phyloP scores from a whole-genome alignment of 2,329 filamentous ascomycete species.

The Capronia epimyces region DNA sequence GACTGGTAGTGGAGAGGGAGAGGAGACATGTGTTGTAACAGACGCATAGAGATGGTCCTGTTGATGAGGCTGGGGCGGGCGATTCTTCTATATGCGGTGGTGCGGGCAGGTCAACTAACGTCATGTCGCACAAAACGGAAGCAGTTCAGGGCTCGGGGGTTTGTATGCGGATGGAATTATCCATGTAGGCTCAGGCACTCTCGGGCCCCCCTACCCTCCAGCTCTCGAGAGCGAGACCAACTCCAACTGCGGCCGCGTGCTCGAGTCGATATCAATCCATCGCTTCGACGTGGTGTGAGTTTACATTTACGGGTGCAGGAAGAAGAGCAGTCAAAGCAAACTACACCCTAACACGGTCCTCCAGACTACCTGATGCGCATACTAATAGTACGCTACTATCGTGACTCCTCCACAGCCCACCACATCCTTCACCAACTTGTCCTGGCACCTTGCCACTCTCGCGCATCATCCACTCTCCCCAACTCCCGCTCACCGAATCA shows the following conservation, averaged over 20 bases:
- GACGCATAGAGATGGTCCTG: not conserved
- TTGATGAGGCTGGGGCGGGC: not conserved
- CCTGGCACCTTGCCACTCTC: not conserved
- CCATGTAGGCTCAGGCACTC: not conserved
- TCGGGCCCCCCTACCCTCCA: no score
- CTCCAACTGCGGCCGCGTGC: no score
- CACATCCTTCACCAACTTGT: not conserved
- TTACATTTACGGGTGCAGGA: no score
- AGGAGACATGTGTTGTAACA: no score
- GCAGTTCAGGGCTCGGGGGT: not conserved
- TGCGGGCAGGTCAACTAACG: not conserved
- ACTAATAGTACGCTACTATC: not conserved
- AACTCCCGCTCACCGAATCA: constrained; percentile 20
- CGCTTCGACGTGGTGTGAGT: no score
- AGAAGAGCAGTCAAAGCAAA: no score
- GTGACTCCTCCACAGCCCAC: not conserved
- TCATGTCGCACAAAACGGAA: not conserved
- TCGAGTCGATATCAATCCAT: no score
- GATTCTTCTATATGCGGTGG: not conserved
- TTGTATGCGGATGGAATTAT: not conserved
- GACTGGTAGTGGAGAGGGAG: no score
- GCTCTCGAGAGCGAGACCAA: no score
- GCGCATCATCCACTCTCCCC: not conserved
- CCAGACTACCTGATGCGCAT: no score
- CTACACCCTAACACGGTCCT: no score